Percentiles rank a stretch among this genome's conserved stretches.
phyloP scores from a whole-genome alignment of 2,329 filamentous ascomycete genomes.

The Verticillium klebahnii region DNA sequence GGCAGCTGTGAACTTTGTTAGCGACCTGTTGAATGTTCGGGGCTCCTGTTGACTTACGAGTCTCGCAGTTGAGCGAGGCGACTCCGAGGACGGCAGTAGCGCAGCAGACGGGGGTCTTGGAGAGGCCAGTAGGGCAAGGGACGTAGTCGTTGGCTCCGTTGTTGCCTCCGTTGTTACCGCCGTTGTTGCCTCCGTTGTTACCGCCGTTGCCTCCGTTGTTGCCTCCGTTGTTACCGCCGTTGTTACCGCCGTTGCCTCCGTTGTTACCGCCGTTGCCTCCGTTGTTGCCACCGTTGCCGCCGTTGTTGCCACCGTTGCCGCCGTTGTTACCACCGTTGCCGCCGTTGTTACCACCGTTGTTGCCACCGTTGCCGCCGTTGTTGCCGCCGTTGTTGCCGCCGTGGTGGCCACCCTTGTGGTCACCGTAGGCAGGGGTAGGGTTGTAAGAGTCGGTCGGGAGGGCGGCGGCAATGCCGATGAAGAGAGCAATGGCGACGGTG shows the following conservation, averaged over 20 bases:
- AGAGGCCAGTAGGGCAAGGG: constrained; percentile 38
- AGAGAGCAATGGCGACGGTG: not conserved
- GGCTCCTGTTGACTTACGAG: constrained; percentile 18
- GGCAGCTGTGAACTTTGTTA: constrained; percentile 15
- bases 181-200: not conserved
- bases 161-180: not conserved
- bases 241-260: not conserved
- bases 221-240: not conserved
- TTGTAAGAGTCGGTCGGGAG: not conserved
- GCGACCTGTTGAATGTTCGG: not conserved
- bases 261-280: not conserved
- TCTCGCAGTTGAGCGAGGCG: constrained; percentile 52
- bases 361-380: not conserved
- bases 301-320: not conserved
- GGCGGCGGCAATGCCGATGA: not conserved
- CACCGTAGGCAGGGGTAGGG: not conserved
- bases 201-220: not conserved
- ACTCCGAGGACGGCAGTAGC: constrained; percentile 56
- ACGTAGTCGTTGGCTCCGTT: constrained; percentile 12
- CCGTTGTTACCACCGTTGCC: not conserved
- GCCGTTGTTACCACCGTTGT: not conserved
- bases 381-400: not conserved
- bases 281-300: not conserved
- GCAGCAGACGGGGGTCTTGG: constrained; percentile 49
- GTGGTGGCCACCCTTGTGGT: not conserved